phyloP scores from a whole-genome alignment of 1,284 basidiomycete species.

The Irpex sp. region DNA sequence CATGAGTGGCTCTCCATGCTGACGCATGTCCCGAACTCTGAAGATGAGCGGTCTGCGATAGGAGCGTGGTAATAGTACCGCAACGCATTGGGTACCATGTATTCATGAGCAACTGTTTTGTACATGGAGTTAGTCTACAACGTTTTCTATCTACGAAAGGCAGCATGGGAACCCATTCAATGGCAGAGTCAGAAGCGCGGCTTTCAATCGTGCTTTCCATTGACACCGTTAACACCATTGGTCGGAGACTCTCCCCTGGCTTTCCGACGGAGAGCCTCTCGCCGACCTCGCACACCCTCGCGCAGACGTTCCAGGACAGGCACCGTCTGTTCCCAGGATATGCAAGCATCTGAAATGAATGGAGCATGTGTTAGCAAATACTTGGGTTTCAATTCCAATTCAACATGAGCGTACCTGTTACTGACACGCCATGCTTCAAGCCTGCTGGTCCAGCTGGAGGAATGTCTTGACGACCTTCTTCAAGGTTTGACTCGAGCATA shows the following conservation, averaged over 20 bases:
- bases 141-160: neutral
- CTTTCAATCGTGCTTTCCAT: slow-evolving; percentile 16
- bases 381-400: neutral
- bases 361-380: slow-evolving; percentile 3
- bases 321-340: slow-evolving; percentile 91
- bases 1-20: too few species aligned
- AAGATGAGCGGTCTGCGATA: too few species aligned
- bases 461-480: slow-evolving; percentile 91
- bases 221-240: slow-evolving; percentile 23
- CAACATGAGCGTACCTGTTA: slow-evolving; percentile 55
- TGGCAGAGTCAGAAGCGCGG: neutral
- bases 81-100: too few species aligned
- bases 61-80: too few species aligned
- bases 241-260: slow-evolving; percentile 29
- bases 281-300: slow-evolving; percentile 82
- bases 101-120: too few species aligned
- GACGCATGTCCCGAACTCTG: too few species aligned
- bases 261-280: slow-evolving; percentile 54
- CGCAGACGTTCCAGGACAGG: slow-evolving; percentile 85
- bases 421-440: slow-evolving; percentile 90
- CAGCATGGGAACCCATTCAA: neutral
- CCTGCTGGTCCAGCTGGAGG: slow-evolving; percentile 81
- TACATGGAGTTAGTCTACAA: neutral
- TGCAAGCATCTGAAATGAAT: slow-evolving; percentile 74
- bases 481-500: slow-evolving; percentile 96